A percentile compares a stretch with the other conserved stretches of the same genome.
Evolutionary conservation across 305 asterid genomes (phyloP).

Genomic region (Solanum aculeatissimum): DNA sequence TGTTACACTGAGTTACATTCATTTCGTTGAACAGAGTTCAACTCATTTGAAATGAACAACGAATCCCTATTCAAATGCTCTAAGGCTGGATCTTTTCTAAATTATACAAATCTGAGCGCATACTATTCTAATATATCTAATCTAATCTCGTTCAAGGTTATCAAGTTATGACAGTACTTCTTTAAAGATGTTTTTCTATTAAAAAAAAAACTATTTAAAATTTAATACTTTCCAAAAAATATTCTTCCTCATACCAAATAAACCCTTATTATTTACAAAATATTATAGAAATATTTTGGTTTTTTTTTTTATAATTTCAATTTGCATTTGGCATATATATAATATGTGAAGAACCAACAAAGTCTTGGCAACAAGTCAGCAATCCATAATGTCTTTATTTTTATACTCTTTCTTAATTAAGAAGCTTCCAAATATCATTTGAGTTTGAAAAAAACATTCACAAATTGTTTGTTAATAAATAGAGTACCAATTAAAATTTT

Average conservation of each 20-base stretch:
- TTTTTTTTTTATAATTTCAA: neutral
- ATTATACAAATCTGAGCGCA: no score
- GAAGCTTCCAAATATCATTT: neutral
- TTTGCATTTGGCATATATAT: neutral
- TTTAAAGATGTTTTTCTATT: no score
- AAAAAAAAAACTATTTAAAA: no score
- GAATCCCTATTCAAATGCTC: no score
- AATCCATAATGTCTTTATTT: neutral
- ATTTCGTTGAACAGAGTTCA: no score
- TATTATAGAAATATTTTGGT: neutral
- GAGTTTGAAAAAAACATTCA: neutral
- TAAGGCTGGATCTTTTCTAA: no score
- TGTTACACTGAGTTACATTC: no score
- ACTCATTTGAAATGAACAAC: no score
- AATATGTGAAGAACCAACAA: neutral
- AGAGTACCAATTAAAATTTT: neutral
- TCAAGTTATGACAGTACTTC: no score
- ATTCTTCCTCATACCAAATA: neutral
- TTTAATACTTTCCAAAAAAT: neutral
- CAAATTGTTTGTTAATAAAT: neutral
- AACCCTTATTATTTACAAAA: neutral
- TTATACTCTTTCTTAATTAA: neutral
- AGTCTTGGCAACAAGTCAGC: neutral
- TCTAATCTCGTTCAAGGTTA: no score
- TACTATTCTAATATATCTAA: no score